A percentile compares a stretch with the other conserved stretches of the same genome.
Evolutionary conservation across 1,139 yeast genomes (phyloP).

Genomic region (Blastobotrys elegans): DNA sequence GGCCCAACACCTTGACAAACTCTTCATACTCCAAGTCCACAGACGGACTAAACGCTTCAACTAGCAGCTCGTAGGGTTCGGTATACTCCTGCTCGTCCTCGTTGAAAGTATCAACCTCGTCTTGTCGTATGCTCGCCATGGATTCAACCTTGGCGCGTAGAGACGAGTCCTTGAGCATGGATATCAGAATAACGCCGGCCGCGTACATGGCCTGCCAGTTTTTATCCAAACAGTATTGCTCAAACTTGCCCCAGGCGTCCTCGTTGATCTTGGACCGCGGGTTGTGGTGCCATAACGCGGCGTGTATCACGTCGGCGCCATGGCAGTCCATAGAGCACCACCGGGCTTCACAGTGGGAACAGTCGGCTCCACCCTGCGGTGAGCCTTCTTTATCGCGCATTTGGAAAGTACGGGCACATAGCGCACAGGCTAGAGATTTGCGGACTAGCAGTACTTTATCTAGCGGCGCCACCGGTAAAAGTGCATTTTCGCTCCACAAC

Average conservation of each 20-base stretch:
- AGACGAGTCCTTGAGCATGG: slow-evolving; percentile 43
- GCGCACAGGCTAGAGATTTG: slow-evolving; percentile 69
- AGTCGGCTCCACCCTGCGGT: slow-evolving; percentile 22
- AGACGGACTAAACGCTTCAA: slow-evolving; percentile 34
- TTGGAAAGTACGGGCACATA: slow-evolving; percentile 65
- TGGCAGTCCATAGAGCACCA: slow-evolving; percentile 25
- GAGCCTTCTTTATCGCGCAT: slow-evolving; percentile 25
- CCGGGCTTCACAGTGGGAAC: slow-evolving; percentile 25
- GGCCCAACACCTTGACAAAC: slow-evolving; percentile 60
- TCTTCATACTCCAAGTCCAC: slow-evolving; percentile 46
- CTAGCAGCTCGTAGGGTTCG: slow-evolving; percentile 48
- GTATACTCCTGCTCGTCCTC: slow-evolving; percentile 45
- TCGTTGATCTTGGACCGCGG: slow-evolving; percentile 38
- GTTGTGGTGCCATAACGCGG: slow-evolving; percentile 51
- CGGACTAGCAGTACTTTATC: slow-evolving; percentile 60
- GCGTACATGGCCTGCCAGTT: slow-evolving; percentile 70
- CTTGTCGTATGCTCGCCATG: slow-evolving; percentile 70
- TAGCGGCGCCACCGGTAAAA: slow-evolving; percentile 66
- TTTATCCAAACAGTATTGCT: slow-evolving; percentile 57
- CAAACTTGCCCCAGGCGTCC: slow-evolving; percentile 50
- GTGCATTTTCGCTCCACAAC: slow-evolving; percentile 59
- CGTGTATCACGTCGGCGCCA: slow-evolving; percentile 51
- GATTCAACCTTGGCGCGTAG: slow-evolving; percentile 41
- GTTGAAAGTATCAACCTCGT: slow-evolving; percentile 40
- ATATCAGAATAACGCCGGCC: slow-evolving; percentile 53